Percentiles rank a stretch among this genome's conserved stretches.
These are phyloP conservation scores for Santalum album DNA, from an alignment of 164 flowering plant species.

Conservation along the genomic window DNA sequence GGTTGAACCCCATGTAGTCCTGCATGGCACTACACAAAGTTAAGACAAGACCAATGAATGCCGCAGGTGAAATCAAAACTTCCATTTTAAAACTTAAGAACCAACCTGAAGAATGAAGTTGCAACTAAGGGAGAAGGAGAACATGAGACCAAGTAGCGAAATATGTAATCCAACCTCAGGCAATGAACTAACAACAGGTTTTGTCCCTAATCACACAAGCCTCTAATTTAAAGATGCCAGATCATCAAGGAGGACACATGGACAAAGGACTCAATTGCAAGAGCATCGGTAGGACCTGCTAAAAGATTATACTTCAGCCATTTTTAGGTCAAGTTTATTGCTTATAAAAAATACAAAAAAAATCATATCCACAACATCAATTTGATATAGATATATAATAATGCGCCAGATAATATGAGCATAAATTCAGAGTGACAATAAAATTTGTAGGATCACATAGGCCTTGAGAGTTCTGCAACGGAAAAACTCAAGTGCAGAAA, in stretches of 20 bases:
- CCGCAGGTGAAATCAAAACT: constrained; percentile 9
- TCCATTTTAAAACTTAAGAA: constrained; percentile 7
- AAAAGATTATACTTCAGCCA: constrained; percentile 10
- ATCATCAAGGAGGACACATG: no score
- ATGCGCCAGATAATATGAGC: no score
- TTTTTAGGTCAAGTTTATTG: neutral
- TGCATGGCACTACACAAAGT: constrained; percentile 54
- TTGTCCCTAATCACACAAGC: constrained; percentile 12
- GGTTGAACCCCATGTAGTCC: constrained; percentile 34
- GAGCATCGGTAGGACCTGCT: constrained; percentile 19
- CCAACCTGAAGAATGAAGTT: constrained; percentile 24
- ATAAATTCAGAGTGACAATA: no score
- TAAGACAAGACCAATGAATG: constrained; percentile 17
- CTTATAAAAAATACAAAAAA: no score
- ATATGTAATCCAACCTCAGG: constrained; percentile 11
- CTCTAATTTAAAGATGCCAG: no score
- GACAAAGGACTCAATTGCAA: constrained; percentile 12
- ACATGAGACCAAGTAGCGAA: constrained; percentile 7
- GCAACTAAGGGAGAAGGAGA: constrained; percentile 12
- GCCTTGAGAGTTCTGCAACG: no score
- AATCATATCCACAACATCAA: no score
- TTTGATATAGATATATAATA: no score
- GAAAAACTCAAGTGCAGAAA: no score
- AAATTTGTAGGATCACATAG: no score
- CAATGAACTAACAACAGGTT: constrained; percentile 19